Conservation (phyloP, 208 protist genomes). For the Crithidia acanthocephali region DNA sequence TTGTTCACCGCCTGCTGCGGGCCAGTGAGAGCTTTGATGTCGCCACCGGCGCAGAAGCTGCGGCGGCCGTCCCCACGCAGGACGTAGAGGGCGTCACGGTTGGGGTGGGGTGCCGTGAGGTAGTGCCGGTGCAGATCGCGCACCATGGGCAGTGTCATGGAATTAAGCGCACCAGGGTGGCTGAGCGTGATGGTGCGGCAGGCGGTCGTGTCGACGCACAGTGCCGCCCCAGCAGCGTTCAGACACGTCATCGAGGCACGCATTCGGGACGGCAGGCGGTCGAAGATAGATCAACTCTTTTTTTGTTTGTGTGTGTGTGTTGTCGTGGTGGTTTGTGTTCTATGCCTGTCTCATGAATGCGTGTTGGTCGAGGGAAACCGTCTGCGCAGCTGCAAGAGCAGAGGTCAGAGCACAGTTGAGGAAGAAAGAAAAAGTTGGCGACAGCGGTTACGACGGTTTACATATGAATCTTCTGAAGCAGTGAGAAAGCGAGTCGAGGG, state of each 20-base stretch:
- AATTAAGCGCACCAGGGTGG: constrained; percentile 44
- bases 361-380: no score
- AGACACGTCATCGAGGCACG: not conserved
- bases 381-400: no score
- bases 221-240: constrained; percentile 16
- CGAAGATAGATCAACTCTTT: no score
- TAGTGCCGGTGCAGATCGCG: constrained; percentile 48
- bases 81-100: constrained; percentile 45
- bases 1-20: constrained; percentile 11
- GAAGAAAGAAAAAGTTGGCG: no score
- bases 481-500: no score
- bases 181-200: constrained; percentile 56
- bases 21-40: constrained; percentile 52
- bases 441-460: no score
- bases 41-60: constrained; percentile 79
- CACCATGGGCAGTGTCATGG: constrained; percentile 52
- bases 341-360: no score
- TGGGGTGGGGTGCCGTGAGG: constrained; percentile 40
- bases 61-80: constrained; percentile 46
- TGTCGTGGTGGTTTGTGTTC: no score
- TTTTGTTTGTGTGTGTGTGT: no score
- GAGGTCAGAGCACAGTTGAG: no score
- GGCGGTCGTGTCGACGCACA: constrained; percentile 38
- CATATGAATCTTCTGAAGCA: no score
- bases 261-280: no score